These are phyloP conservation scores for Coemansia sp. DNA, from an alignment of 192 early-diverging fungal genomes.

Conservation along the genomic window DNA sequence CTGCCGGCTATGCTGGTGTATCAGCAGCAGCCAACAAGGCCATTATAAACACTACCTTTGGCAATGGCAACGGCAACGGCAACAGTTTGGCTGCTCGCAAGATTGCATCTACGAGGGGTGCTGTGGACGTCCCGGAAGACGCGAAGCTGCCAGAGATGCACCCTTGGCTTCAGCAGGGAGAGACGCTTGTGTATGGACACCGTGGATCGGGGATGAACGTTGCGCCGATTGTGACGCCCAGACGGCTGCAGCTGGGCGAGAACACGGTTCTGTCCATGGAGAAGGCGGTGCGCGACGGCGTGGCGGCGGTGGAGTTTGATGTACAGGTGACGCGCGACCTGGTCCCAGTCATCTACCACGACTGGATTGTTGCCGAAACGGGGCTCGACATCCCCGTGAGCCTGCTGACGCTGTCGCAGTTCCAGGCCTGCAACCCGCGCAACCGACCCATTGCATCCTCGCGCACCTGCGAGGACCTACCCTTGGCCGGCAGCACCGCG, in stretches of 20 bases:
- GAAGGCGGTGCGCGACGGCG: constrained; percentile 78
- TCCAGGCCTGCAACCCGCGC: constrained; percentile 55
- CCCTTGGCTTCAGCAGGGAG: constrained; percentile 26
- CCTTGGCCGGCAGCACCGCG: background rate
- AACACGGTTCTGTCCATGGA: constrained; percentile 87
- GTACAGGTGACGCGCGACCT: constrained; percentile 90
- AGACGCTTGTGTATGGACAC: constrained; percentile 73
- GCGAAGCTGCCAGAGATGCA: constrained; percentile 2
- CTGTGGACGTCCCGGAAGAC: too few species aligned
- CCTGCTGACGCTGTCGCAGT: constrained; percentile 66
- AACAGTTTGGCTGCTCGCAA: background rate
- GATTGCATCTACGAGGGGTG: too few species aligned
- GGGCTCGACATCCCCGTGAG: constrained; percentile 67
- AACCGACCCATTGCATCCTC: constrained; percentile 6
- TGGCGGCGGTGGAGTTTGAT: constrained; percentile 90
- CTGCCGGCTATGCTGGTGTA: background rate
- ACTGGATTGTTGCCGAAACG: constrained; percentile 79
- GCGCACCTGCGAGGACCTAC: constrained; percentile 28
- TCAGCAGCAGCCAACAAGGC: background rate
- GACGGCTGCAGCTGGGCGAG: constrained; percentile 78
- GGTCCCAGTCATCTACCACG: constrained; percentile 87
- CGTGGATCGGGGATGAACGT: constrained; percentile 85
- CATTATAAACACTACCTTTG: background rate
- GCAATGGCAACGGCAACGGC: background rate
- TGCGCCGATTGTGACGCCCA: constrained; percentile 38